phyloP scores from a whole-genome alignment of 345 rosid genomes.

The Durio zibethinus region DNA sequence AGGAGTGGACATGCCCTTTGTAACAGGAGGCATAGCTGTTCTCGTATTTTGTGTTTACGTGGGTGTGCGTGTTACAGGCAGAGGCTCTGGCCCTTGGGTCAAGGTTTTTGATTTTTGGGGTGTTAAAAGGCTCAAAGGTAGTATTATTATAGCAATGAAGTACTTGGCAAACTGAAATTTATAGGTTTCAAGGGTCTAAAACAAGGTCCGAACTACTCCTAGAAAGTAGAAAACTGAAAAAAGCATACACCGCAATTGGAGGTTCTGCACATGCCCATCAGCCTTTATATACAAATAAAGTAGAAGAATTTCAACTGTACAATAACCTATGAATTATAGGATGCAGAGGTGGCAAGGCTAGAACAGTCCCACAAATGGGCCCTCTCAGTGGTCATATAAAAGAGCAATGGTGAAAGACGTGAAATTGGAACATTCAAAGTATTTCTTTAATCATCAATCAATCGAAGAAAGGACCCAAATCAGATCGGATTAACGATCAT shows the following conservation, averaged over 20 bases:
- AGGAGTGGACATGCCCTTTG: slow-evolving; percentile 1
- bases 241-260: not conserved
- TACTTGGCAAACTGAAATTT: slow-evolving; percentile 6
- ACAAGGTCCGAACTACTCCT: not conserved
- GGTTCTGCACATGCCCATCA: slow-evolving; percentile 1
- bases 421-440: slow-evolving; percentile 38
- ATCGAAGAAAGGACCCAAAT: slow-evolving; percentile 18
- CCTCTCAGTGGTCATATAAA: not conserved
- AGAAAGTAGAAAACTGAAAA: not conserved
- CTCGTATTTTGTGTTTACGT: slow-evolving; percentile 8
- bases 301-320: not conserved
- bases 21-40: slow-evolving; percentile 13
- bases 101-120: slow-evolving; percentile 8
- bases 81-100: slow-evolving; percentile 17
- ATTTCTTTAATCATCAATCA: slow-evolving; percentile 23
- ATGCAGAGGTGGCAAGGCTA: slow-evolving; percentile 5
- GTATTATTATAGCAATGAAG: not conserved
- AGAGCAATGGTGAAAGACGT: slow-evolving; percentile 15
- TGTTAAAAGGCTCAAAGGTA: not conserved
- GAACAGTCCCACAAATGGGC: not conserved
- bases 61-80: not conserved
- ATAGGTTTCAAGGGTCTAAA: slow-evolving; percentile 4
- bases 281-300: not conserved
- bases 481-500: not conserved
- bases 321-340: slow-evolving; percentile 13